Conservation (phyloP, 768 basidiomycete species). For the Psilocybe subaeruginosa region DNA sequence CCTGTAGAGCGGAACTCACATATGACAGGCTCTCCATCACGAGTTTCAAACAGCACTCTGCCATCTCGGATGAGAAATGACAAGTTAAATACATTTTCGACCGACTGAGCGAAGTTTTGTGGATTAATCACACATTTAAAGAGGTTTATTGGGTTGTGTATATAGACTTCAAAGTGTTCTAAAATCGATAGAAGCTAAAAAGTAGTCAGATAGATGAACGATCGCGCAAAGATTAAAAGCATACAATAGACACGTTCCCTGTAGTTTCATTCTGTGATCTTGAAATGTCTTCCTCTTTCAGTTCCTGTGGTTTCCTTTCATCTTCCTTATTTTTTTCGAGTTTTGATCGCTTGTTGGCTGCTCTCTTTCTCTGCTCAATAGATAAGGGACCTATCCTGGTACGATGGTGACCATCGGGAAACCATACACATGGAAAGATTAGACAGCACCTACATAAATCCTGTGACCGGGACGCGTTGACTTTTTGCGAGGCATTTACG, state of each 20-base stretch:
- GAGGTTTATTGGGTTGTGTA: constrained; percentile 53
- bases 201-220: neutral
- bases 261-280: constrained; percentile 89
- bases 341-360: constrained; percentile 58
- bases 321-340: constrained; percentile 75
- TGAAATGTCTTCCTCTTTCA: constrained; percentile 81
- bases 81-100: constrained; percentile 95
- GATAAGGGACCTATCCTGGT: constrained; percentile 93
- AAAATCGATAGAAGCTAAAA: constrained; percentile 69
- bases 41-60: constrained; percentile 71
- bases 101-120: constrained; percentile 86
- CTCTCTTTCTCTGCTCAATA: constrained; percentile 81
- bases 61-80: constrained; percentile 92
- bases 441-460: constrained; percentile 75
- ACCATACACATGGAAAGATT: neutral
- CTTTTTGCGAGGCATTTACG: constrained; percentile 82
- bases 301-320: constrained; percentile 74
- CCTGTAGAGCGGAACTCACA: constrained; percentile 46
- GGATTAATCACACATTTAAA: constrained; percentile 93
- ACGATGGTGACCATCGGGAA: constrained; percentile 14
- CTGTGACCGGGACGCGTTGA: constrained; percentile 75
- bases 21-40: constrained; percentile 75
- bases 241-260: constrained; percentile 77
- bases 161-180: constrained; percentile 28
- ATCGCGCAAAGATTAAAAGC: constrained; percentile 24